Evolutionary conservation across 768 basidiomycete genomes (phyloP).

Genomic region (Boletus reticuloceps): DNA sequence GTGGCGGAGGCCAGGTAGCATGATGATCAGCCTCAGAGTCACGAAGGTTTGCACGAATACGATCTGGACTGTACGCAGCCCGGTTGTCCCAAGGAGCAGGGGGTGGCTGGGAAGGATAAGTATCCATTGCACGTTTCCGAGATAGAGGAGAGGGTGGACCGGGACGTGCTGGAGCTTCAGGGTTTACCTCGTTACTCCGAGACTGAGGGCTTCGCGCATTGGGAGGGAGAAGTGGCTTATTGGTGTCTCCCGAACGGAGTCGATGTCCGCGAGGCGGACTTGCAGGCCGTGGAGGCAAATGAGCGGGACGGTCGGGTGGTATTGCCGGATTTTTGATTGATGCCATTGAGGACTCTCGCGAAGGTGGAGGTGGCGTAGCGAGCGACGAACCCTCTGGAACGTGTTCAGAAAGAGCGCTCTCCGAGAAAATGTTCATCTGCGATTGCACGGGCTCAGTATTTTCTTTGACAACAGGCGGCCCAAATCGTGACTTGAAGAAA

Average conservation of each 20-base stretch:
- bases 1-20: not conserved
- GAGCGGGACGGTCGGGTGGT: slow-evolving; percentile 8
- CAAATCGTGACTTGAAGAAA: slow-evolving; percentile 29
- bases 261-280: slow-evolving; percentile 17
- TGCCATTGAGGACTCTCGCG: slow-evolving; percentile 28
- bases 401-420: slow-evolving; percentile 13
- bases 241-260: slow-evolving; percentile 6
- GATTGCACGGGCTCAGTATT: slow-evolving; percentile 4
- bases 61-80: slow-evolving; percentile 5
- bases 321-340: slow-evolving; percentile 12
- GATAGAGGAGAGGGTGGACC: slow-evolving; percentile 1
- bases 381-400: slow-evolving; percentile 16
- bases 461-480: slow-evolving; percentile 29
- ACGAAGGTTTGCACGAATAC: slow-evolving; percentile 7
- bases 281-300: slow-evolving; percentile 23
- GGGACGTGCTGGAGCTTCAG: slow-evolving; percentile 6
- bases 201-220: not conserved
- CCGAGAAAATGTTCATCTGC: slow-evolving; percentile 12
- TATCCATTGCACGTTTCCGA: slow-evolving; percentile 10
- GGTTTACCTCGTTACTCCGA: not conserved
- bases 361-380: slow-evolving; percentile 28
- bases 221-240: not conserved
- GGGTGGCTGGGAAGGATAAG: slow-evolving; percentile 3
- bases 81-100: slow-evolving; percentile 10
- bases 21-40: slow-evolving; percentile 6